phyloP scores from a whole-genome alignment of 129 eudicot species.

The Helichrysum umbraculigerum region DNA sequence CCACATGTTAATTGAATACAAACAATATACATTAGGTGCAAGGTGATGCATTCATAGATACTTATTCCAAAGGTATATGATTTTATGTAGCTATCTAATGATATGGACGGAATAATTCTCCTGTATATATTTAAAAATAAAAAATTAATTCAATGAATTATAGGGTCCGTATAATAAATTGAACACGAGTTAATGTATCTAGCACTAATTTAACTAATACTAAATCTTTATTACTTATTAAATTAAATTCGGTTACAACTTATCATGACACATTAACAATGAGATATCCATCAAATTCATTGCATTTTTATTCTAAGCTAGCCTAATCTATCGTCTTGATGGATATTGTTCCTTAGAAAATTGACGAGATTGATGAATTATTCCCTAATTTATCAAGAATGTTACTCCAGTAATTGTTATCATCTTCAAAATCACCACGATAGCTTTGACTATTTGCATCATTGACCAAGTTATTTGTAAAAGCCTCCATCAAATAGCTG shows the following conservation, averaged over 20 bases:
- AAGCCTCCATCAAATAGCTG: slow-evolving; percentile 25
- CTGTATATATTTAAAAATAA: too few relatives aligned
- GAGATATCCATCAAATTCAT: slow-evolving; percentile 8
- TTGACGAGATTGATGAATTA: slow-evolving; percentile 22
- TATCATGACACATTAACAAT: background rate
- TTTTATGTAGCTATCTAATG: too few relatives aligned
- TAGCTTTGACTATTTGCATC: background rate
- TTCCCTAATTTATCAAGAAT: too few relatives aligned
- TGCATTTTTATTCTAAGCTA: slow-evolving; percentile 14
- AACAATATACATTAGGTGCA: too few relatives aligned
- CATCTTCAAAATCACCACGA: slow-evolving; percentile 33
- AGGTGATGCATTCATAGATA: too few relatives aligned
- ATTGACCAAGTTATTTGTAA: slow-evolving; percentile 16
- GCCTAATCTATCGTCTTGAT: slow-evolving; percentile 11
- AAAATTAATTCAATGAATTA: too few relatives aligned
- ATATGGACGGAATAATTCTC: too few relatives aligned
- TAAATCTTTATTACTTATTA: background rate
- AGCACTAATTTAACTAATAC: background rate
- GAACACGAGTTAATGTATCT: background rate
- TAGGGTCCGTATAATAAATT: too few relatives aligned
- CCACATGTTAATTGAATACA: too few relatives aligned
- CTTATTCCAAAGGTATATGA: too few relatives aligned
- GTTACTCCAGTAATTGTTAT: slow-evolving; percentile 50
- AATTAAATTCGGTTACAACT: background rate
- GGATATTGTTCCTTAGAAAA: slow-evolving; percentile 12